Conservation (phyloP, 441 rosid genomes). For the Gossypium schwendimanii region DNA sequence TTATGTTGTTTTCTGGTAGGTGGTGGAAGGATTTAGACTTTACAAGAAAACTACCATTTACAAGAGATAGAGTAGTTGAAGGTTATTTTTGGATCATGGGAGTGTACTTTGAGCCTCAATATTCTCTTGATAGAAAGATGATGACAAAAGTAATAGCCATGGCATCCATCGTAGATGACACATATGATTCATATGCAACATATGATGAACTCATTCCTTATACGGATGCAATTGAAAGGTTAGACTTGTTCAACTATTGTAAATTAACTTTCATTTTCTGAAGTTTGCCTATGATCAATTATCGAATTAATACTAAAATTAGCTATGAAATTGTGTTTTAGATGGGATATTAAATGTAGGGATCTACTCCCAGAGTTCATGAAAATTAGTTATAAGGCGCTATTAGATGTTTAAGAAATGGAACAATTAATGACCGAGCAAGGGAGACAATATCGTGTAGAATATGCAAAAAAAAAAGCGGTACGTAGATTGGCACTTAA, state of each 20-base stretch:
- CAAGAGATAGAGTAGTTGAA: background rate
- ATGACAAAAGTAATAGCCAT: background rate
- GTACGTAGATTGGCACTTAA: background rate
- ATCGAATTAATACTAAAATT: no score
- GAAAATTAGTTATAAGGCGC: background rate
- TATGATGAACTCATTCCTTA: background rate
- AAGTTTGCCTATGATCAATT: no score
- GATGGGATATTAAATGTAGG: background rate
- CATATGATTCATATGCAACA: background rate
- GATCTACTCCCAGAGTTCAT: background rate
- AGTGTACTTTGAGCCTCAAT: background rate
- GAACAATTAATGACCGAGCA: background rate
- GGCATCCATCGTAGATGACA: background rate
- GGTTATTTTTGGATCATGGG: background rate
- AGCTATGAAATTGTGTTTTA: no score
- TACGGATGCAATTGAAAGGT: background rate
- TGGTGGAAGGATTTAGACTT: conserved; percentile 37
- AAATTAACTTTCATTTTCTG: no score
- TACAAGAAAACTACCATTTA: background rate
- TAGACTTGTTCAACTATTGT: no score
- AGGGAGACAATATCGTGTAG: background rate
- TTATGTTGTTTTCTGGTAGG: conserved; percentile 10
- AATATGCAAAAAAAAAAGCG: no score
- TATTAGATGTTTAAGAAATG: background rate
- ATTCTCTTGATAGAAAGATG: background rate